Evolutionary conservation across 176 grass and related monocot genomes (phyloP), one percentile per base, ranked within the genome.

Genomic region (Hordeum vulgare): DNA sequence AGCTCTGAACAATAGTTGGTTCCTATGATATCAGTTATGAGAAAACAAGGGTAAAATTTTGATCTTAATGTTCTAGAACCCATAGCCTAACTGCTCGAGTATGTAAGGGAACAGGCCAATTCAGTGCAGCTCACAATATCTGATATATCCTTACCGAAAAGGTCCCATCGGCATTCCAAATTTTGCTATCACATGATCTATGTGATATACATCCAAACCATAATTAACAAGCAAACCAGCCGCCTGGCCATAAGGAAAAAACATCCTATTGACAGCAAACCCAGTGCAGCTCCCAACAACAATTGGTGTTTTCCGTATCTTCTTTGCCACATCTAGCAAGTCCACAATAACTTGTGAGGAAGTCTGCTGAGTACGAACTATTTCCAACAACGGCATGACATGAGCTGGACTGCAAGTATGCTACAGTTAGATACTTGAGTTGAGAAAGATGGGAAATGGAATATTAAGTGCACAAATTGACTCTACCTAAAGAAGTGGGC

Each of bases 91-190:
- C 41, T 65, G 27, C 64, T 64, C 5, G 10, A 83, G 57, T 75
- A 21, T 75, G 25, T 8, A 49, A 10, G 75, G 27, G 11, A 61
- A 74, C 57, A 45, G 26, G 81, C 11, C 24, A 8, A 71, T 72
- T 71, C 31, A 81, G 24, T 59, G 34, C 57, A 82, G 23, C 49
- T 71, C 35, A 45, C 10, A 79, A 63, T 45, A 44, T 66, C 4
- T 25, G 70, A 27, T 65, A 70, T 53, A 21, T 62, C 49, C 63
- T 85, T 91, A 97, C 94, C 92, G 89, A 66, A 97, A 97, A 31
- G 92, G 95, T 13, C 93, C 96, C 92, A 91, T 95, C 35, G 92
- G 92, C 96, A 98, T 95, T 74, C 96, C 96, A 88, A 98, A 98
- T 72, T 93, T 71, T 27, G 79, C 76, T 61, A 90, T 85, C 39